Evolutionary conservation across 1,284 basidiomycete species (phyloP).

Genomic region (Microstroma glucosiphilum): DNA sequence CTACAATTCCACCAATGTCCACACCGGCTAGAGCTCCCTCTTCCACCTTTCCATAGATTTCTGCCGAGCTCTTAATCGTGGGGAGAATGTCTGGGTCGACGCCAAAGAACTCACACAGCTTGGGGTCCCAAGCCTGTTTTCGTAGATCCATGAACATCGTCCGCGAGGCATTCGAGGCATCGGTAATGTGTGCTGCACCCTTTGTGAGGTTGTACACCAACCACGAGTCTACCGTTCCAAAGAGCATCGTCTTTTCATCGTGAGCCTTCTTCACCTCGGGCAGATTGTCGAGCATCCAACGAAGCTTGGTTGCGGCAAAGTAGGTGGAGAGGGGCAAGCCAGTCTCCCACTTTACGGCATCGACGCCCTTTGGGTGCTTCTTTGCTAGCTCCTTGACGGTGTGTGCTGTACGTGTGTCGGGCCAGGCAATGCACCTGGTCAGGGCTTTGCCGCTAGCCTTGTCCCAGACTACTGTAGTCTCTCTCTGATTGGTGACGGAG

Average conservation of each 20-base stretch:
- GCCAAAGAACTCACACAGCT: slow-evolving; percentile 80
- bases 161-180: slow-evolving; percentile 94
- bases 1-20: slow-evolving; percentile 82
- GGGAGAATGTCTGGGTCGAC: slow-evolving; percentile 74
- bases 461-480: slow-evolving; percentile 93
- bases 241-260: slow-evolving; percentile 72
- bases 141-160: slow-evolving; percentile 83
- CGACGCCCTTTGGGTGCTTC: slow-evolving; percentile 69
- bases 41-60: slow-evolving; percentile 75
- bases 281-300: slow-evolving; percentile 91
- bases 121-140: slow-evolving; percentile 74
- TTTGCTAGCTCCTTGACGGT: slow-evolving; percentile 72
- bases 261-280: slow-evolving; percentile 74
- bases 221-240: slow-evolving; percentile 96
- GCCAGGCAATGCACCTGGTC: slow-evolving; percentile 86
- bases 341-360: slow-evolving; percentile 56
- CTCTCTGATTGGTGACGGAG: slow-evolving; percentile 95
- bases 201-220: slow-evolving; percentile 84
- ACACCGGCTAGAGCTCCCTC: slow-evolving; percentile 68
- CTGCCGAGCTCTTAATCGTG: slow-evolving; percentile 79
- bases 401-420: slow-evolving; percentile 81
- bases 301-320: slow-evolving; percentile 89
- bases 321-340: slow-evolving; percentile 60
- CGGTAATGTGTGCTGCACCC: slow-evolving; percentile 78
- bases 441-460: slow-evolving; percentile 78